These are phyloP conservation scores for Xylariaceae sp. DNA, from an alignment of 2,329 filamentous ascomycete species.

Conservation along the genomic window DNA sequence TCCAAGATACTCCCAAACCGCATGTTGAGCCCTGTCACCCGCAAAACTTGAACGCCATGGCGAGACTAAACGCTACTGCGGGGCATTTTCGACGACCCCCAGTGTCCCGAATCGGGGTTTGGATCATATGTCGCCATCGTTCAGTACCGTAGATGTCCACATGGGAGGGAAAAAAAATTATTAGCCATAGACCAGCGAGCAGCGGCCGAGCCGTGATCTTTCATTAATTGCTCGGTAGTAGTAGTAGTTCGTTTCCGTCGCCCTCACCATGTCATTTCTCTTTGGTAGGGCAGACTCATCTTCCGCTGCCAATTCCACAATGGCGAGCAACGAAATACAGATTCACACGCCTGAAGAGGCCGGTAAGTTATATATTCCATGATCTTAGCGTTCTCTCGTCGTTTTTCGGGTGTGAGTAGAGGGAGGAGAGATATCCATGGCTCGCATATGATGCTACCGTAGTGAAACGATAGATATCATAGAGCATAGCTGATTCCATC, in stretches of 20 bases:
- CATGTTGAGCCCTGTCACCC: slow-evolving; percentile 24
- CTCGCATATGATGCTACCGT: neutral
- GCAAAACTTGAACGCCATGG: slow-evolving; percentile 26
- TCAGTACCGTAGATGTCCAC: slow-evolving; percentile 21
- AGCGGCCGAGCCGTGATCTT: slow-evolving; percentile 15
- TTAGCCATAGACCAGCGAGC: slow-evolving; percentile 17
- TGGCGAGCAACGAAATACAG: slow-evolving; percentile 46
- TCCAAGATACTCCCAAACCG: slow-evolving; percentile 26
- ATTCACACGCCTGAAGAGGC: slow-evolving; percentile 69
- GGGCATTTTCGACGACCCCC: slow-evolving; percentile 20
- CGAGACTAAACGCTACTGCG: slow-evolving; percentile 28
- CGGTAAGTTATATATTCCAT: slow-evolving; percentile 50
- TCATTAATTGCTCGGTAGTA: slow-evolving; percentile 20
- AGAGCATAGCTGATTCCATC: slow-evolving; percentile 27
- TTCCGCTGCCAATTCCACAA: slow-evolving; percentile 41
- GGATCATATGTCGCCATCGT: slow-evolving; percentile 32
- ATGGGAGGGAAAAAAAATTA: slow-evolving; percentile 26
- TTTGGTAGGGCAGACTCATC: slow-evolving; percentile 44
- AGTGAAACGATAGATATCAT: neutral
- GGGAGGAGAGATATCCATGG: neutral
- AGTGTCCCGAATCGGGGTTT: slow-evolving; percentile 26
- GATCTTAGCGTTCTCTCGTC: neutral
- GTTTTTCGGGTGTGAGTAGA: neutral
- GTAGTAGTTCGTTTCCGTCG: slow-evolving; percentile 8
- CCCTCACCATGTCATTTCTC: slow-evolving; percentile 44